A percentile compares a stretch with the other conserved stretches of the same genome.
Conservation (phyloP, 495 filamentous ascomycete species). For the Podospora sp. region DNA sequence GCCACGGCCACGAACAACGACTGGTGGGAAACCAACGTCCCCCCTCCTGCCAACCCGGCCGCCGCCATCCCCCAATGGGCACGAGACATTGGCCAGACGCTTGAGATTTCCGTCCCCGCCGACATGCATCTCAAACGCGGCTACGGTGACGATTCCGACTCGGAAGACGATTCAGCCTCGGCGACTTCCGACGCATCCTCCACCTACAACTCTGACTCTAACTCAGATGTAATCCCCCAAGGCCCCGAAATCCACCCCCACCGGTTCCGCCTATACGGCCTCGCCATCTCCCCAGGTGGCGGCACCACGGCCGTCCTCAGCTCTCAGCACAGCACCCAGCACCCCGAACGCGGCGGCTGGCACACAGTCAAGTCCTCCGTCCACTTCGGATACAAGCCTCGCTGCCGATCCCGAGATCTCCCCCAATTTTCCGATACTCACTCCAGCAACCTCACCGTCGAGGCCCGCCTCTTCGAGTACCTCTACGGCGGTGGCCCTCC, state of each 20-base stretch:
- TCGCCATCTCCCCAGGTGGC: conserved; percentile 46
- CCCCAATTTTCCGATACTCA: neutral
- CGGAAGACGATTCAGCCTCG: conserved; percentile 25
- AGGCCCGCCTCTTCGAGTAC: conserved; percentile 48
- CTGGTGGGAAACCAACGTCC: conserved; percentile 51
- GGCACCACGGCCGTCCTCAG: conserved; percentile 46
- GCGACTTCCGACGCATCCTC: conserved; percentile 3
- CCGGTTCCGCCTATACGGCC: conserved; percentile 49
- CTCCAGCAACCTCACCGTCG: conserved; percentile 36
- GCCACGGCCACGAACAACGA: conserved; percentile 46
- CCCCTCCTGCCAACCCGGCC: conserved; percentile 24
- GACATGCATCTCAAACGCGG: conserved; percentile 31
- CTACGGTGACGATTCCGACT: conserved; percentile 20
- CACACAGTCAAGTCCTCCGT: conserved; percentile 44
- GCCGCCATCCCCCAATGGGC: conserved; percentile 42
- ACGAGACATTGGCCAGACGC: conserved; percentile 42
- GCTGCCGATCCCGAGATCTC: neutral
- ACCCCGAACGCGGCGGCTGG: conserved; percentile 46
- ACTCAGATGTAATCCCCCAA: conserved; percentile 25
- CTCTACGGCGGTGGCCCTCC: conserved; percentile 51
- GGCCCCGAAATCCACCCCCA: conserved; percentile 44
- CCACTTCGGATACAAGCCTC: conserved; percentile 40
- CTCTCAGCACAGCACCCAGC: conserved; percentile 42
- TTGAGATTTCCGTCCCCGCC: conserved; percentile 37
- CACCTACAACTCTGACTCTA: conserved; percentile 22